Base-by-base conservation (phyloP, 2,329 filamentous ascomycete species). In the Neopestalotiopsis rosae region DNA sequence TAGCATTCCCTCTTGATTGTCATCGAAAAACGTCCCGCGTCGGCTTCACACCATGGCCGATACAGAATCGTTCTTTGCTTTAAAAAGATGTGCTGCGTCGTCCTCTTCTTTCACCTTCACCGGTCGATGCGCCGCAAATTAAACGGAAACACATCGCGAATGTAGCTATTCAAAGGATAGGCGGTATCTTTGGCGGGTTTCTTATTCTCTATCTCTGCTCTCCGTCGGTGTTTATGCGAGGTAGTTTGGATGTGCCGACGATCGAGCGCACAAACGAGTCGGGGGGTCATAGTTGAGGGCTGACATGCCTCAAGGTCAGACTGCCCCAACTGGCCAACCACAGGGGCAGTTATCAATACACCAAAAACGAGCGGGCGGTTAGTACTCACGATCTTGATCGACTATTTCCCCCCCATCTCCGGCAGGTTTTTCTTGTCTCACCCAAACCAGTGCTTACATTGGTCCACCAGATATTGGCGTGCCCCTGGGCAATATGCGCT, bases 131-230 rank as follows among this genome's bases (percentile, higher is more conserved):
- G 57, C 30, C 32, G 59, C 32, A 62, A 62, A 14, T 62, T 40
- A 38, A 62, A 62, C 34, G 59, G 28, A 40, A 62, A 62, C 32
- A 62, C 59, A 40, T 62, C 30, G 59, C 59, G 59, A 62, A 40
- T 34, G 12, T 34, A 59, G 57, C 24, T 59, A 24, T 24, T 32
- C 24, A 34, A 14, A 24, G 57, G 6, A 59, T 10, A 30, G 12
- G 57, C 24, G 24, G 57, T 59, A 59, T 59, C 45, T 52, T 52
- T 38, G 34, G 34, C 34, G 34, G 34, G 17, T 52, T 52, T n/a
- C 45, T 52, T 52, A 14, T 52, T 17, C 45, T 20, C 7, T 52
- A 4, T n/a, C 7, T 52, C 45, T 52, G 45, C n/a, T 52, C 45
- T 52, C 45, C 17, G 20, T 14, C 45, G 20, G 20, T 52, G 45